phyloP scores from a whole-genome alignment of 148 eudicot genomes.

The Persicaria tinctoria region DNA sequence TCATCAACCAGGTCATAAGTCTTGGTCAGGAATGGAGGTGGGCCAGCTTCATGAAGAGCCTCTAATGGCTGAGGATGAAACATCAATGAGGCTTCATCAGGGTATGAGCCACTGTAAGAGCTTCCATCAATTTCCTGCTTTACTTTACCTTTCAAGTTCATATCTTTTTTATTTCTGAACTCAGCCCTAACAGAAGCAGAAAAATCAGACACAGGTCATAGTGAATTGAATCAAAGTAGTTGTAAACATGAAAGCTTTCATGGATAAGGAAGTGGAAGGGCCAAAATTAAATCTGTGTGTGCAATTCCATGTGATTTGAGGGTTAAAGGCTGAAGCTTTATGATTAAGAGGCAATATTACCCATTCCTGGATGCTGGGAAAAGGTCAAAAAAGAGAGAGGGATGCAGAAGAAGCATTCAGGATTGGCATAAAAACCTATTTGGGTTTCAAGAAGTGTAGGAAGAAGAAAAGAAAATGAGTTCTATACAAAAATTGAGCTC shows the following conservation, averaged over 20 bases:
- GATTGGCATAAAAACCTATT: not conserved
- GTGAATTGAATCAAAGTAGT: not conserved
- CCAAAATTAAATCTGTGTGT: not conserved
- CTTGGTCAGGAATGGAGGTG: conserved; percentile 46
- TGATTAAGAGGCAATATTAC: not conserved
- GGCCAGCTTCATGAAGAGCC: conserved; percentile 32
- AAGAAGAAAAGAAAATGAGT: not conserved
- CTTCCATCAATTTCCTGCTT: conserved; percentile 1
- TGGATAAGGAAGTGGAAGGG: not conserved
- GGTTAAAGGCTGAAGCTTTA: not conserved
- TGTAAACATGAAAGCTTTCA: not conserved
- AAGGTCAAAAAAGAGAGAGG: not conserved
- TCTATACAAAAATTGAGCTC: not conserved
- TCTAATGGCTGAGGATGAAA: conserved; percentile 37
- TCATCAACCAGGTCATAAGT: conserved; percentile 50
- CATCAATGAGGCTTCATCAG: conserved; percentile 4
- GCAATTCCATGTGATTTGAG: not conserved
- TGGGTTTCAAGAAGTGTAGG: not conserved
- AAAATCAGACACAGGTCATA: not conserved
- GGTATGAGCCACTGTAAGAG: not conserved
- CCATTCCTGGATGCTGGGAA: not conserved
- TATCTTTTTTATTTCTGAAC: not conserved
- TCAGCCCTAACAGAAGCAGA: not conserved
- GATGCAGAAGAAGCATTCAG: not conserved
- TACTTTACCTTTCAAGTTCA: conserved; percentile 1